Conservation (phyloP, 306 rosid species). For the Dryas alaskensis region DNA sequence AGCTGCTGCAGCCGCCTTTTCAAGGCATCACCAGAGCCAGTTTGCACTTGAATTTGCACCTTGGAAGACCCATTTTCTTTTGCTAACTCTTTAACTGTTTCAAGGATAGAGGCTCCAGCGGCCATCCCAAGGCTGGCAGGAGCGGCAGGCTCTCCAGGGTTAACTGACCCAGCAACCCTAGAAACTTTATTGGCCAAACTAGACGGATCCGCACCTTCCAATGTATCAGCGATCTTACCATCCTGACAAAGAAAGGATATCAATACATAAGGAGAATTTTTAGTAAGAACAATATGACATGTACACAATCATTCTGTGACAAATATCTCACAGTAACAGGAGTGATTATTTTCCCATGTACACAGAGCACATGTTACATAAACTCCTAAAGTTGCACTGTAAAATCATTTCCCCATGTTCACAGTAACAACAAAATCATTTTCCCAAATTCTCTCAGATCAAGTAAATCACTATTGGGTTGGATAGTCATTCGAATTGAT, state of each 20-base stretch:
- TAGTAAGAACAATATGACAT: neutral
- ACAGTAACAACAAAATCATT: neutral
- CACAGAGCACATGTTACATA: neutral
- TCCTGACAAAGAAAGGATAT: slow-evolving; percentile 46
- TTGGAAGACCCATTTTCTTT: slow-evolving; percentile 55
- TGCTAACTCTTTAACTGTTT: slow-evolving; percentile 68
- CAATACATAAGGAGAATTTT: neutral
- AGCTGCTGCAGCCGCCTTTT: slow-evolving; percentile 57
- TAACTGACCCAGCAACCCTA: slow-evolving; percentile 68
- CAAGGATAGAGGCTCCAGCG: slow-evolving; percentile 70
- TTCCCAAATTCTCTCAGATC: neutral
- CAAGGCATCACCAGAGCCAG: slow-evolving; percentile 43
- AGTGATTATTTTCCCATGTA: neutral
- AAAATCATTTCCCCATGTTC: neutral
- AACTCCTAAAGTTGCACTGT: too few species aligned
- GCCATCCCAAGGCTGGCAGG: slow-evolving; percentile 94
- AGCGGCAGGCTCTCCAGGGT: slow-evolving; percentile 77
- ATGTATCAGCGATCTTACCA: slow-evolving; percentile 74
- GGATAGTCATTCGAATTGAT: neutral
- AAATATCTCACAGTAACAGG: neutral
- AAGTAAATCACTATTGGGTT: neutral
- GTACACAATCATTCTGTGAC: neutral
- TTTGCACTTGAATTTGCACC: slow-evolving; percentile 38
- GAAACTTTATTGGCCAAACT: slow-evolving; percentile 94
- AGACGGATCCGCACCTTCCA: slow-evolving; percentile 99